These are phyloP conservation scores for Euphorbia schlechtendalii DNA, from an alignment of 441 rosid genomes.

Conservation along the genomic window DNA sequence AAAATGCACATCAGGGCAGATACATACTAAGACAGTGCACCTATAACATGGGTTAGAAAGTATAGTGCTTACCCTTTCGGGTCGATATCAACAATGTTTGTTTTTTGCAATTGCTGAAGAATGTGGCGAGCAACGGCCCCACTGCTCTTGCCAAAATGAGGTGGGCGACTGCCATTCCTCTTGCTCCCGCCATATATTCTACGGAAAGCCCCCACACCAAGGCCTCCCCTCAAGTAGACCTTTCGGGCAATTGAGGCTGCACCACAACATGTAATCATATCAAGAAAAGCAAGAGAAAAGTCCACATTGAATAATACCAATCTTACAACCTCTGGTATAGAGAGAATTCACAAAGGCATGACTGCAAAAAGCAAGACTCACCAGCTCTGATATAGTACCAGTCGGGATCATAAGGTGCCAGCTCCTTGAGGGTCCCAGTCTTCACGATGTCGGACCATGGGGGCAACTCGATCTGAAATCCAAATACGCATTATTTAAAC, in stretches of 20 bases:
- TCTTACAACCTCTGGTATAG: neutral
- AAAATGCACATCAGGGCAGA: neutral
- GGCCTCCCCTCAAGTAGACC: conserved; percentile 79
- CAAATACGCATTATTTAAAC: neutral
- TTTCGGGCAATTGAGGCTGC: conserved; percentile 90
- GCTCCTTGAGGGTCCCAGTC: conserved; percentile 69
- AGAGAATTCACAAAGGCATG: neutral
- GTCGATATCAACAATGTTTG: conserved; percentile 63
- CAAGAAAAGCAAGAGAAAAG: neutral
- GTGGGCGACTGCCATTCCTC: conserved; percentile 93
- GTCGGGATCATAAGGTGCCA: conserved; percentile 81
- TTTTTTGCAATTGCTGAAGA: conserved; percentile 64
- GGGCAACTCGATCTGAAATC: conserved; percentile 61
- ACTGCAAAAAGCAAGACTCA: conserved; percentile 14
- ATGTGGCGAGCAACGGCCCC: conserved; percentile 80
- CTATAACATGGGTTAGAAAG: neutral
- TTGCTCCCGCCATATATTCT: conserved; percentile 92
- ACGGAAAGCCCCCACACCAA: conserved; percentile 81
- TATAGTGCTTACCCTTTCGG: conserved; percentile 55
- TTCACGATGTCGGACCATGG: conserved; percentile 79
- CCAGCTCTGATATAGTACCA: conserved; percentile 85
- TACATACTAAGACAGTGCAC: neutral
- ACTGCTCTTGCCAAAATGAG: conserved; percentile 84
- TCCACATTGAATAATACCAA: too few species aligned
- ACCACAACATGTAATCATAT: conserved; percentile 19